Evolutionary conservation across 306 rosid genomes (phyloP).

Genomic region (Glycyrrhiza uralensis): DNA sequence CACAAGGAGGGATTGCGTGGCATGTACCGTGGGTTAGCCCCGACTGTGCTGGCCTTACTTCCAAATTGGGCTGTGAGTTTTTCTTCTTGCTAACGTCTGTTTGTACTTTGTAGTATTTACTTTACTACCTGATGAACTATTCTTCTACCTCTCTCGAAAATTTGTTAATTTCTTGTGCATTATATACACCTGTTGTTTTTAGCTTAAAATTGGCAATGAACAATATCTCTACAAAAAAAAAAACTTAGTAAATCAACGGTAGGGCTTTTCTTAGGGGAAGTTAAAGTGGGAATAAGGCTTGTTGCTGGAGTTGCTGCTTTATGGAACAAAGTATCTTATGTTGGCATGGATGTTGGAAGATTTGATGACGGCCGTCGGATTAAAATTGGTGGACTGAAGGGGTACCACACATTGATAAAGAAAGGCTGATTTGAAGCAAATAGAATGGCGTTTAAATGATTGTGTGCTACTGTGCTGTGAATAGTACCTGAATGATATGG

Average conservation of each 20-base stretch:
- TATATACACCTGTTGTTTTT: background rate
- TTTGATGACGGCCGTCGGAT: background rate
- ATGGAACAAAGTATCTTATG: background rate
- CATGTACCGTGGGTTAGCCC: slow-evolving; percentile 85
- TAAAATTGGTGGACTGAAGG: background rate
- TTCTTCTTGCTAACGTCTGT: background rate
- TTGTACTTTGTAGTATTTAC: background rate
- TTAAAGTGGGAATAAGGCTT: background rate
- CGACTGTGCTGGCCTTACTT: slow-evolving; percentile 78
- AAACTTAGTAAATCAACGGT: background rate
- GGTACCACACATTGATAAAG: background rate
- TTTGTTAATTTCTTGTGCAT: background rate
- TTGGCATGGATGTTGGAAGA: background rate
- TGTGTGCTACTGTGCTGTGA: background rate
- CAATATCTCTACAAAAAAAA: background rate
- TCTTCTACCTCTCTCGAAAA: background rate
- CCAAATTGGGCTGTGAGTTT: slow-evolving; percentile 94
- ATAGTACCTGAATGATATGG: background rate
- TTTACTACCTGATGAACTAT: background rate
- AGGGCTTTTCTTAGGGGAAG: background rate
- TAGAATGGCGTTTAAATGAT: background rate
- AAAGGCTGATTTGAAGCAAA: background rate
- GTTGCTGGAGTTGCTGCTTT: background rate
- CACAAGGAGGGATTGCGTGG: slow-evolving; percentile 83
- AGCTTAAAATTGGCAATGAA: background rate